Evolutionary conservation across 2,329 filamentous ascomycete species (phyloP), one percentile per base, ranked within the genome.

Genomic region (Diaporthe sp.): DNA sequence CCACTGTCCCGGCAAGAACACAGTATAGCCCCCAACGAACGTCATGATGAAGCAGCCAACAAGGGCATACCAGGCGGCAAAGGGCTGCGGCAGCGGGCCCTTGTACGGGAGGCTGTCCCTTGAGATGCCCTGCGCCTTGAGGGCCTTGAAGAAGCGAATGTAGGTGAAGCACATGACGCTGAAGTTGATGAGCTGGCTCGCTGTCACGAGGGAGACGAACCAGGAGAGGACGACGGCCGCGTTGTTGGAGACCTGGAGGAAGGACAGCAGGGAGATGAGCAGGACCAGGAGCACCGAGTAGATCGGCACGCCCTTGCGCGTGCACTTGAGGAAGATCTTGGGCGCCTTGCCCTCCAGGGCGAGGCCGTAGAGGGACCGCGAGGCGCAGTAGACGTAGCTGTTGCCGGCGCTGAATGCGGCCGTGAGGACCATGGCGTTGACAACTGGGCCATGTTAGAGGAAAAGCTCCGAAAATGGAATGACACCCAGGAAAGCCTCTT

Each of bases 1-100:
- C 81, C 81, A 81, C 2, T 75, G 73, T 0, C 81, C 80, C 3
- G 80, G 80, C 68, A 81, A 42, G 56, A 82, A 82, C 76, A 92
- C 90, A 30, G 86, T 82, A 74, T 90, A 85, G 73, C 90, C 91
- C 22, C 90, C 89, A 58, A 91, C 87, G 71, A 91, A 90, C 32
- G 91, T 76, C 68, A 90, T 86, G 56, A 90, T 83, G 8, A 87
- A 77, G 25, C 82, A 80, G 22, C 88, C 85, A 7, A 84, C 71
- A 0, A 91, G 81, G 0, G 84, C 86, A 51, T 88, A 83, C 78
- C 85, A 90, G 0, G 88, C 84, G 12, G 84, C 83, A 75, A 86
- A 91, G 0, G 90, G 90, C 72, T 74, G 72, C 15, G 72, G 72
- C 37, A 74, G 47, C 37, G 66, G 68, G 17, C 72, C 72, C 44